Evolutionary conservation across 148 eudicot genomes (phyloP).

Genomic region (Beta vulgaris): DNA sequence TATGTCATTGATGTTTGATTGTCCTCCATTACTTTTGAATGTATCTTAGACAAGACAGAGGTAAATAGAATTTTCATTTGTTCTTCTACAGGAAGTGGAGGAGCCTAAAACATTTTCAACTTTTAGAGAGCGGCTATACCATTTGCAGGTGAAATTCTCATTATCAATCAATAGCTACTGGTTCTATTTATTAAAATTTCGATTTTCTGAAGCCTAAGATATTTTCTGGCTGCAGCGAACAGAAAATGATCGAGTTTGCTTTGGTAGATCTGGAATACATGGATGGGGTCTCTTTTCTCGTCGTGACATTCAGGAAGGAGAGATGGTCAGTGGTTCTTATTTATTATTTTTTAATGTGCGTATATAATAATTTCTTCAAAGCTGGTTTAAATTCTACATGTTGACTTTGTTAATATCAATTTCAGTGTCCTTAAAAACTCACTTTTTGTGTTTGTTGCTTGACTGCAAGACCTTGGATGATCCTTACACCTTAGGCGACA

Average conservation of each 20-base stretch:
- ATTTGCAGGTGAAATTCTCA: slow-evolving; percentile 61
- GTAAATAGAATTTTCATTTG: slow-evolving; percentile 7
- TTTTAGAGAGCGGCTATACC: slow-evolving; percentile 75
- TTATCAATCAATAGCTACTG: background rate
- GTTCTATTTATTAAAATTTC: slow-evolving; percentile 2
- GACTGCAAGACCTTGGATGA: background rate
- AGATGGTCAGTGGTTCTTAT: slow-evolving; percentile 60
- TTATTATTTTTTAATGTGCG: slow-evolving; percentile 1
- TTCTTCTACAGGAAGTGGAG: slow-evolving; percentile 55
- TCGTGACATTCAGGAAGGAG: slow-evolving; percentile 89
- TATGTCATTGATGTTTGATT: slow-evolving; percentile 2
- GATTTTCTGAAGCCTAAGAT: slow-evolving; percentile 15
- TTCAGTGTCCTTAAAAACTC: background rate
- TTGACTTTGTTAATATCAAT: background rate
- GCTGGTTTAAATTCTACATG: background rate
- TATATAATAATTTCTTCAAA: no score
- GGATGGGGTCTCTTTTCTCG: slow-evolving; percentile 99
- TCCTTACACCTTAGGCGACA: background rate
- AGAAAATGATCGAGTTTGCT: slow-evolving; percentile 88
- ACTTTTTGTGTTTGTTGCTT: background rate
- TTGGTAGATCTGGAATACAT: slow-evolving; percentile 95
- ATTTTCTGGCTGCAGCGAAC: slow-evolving; percentile 62
- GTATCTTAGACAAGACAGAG: slow-evolving; percentile 1
- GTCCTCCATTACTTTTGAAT: background rate
- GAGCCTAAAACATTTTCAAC: slow-evolving; percentile 70